Percentiles rank a stretch among this genome's conserved stretches.
Evolutionary conservation across 1,284 basidiomycete genomes (phyloP).

Genomic region (Porogramme epimiltina): DNA sequence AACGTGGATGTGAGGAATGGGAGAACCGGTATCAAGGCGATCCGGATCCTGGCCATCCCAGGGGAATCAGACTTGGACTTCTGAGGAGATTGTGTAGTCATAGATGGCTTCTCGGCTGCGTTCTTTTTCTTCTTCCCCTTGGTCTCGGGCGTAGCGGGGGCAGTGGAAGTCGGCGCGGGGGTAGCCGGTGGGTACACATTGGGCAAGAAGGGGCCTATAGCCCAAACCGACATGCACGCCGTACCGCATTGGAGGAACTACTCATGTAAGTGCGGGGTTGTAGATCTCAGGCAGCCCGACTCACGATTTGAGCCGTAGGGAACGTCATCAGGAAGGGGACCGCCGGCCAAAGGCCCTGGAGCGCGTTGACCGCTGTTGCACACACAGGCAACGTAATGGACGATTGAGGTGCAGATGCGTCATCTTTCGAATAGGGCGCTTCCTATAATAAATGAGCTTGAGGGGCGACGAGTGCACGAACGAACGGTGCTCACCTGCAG

Average conservation of each 20-base stretch:
- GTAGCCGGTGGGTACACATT: slow-evolving; percentile 7
- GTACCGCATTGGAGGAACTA: slow-evolving; percentile 23
- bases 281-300: background rate
- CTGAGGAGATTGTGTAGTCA: slow-evolving; percentile 14
- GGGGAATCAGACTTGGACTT: slow-evolving; percentile 5
- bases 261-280: background rate
- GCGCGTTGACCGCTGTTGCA: slow-evolving; percentile 30
- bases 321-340: slow-evolving; percentile 19
- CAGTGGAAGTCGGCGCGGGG: background rate
- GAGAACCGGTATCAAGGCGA: slow-evolving; percentile 41
- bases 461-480: too few species aligned
- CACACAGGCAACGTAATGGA: slow-evolving; percentile 31
- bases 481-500: slow-evolving; percentile 41
- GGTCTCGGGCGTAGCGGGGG: slow-evolving; percentile 5
- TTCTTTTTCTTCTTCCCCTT: slow-evolving; percentile 20
- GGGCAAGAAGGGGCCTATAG: slow-evolving; percentile 19
- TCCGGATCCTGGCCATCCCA: slow-evolving; percentile 32
- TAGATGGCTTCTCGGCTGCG: slow-evolving; percentile 8
- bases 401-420: slow-evolving; percentile 21
- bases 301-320: slow-evolving; percentile 23
- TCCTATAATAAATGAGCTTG: slow-evolving; percentile 8
- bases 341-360: slow-evolving; percentile 32
- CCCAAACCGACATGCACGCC: slow-evolving; percentile 15
- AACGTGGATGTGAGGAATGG: slow-evolving; percentile 34
- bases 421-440: slow-evolving; percentile 18